Evolutionary conservation across 305 asterid species (phyloP).

Genomic region (Fraxinus floribunda): DNA sequence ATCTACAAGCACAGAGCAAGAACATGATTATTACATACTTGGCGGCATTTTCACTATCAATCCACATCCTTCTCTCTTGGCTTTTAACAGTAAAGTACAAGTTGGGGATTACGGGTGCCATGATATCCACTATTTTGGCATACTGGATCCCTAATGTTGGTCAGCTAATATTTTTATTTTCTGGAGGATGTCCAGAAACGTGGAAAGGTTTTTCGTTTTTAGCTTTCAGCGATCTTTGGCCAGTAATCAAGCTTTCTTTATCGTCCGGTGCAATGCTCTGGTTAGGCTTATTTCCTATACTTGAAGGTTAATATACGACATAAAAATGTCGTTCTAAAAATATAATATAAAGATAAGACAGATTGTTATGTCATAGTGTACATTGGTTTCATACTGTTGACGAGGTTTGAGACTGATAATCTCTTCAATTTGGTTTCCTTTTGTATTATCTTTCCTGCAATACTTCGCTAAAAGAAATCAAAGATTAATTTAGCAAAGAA

Average conservation of each 20-base stretch:
- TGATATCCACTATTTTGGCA: slow-evolving; percentile 57
- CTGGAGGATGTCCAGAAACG: slow-evolving; percentile 63
- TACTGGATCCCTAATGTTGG: slow-evolving; percentile 69
- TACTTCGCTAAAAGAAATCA: not conserved
- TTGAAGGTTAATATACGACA: not conserved
- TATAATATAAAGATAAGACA: too few species aligned
- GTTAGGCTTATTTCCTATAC: slow-evolving; percentile 22
- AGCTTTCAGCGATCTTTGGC: slow-evolving; percentile 64
- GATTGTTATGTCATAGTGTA: too few species aligned
- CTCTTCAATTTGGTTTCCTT: too few species aligned
- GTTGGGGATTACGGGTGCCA: slow-evolving; percentile 51
- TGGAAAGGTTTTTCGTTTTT: slow-evolving; percentile 59
- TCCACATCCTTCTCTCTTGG: slow-evolving; percentile 60
- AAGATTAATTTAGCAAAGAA: not conserved
- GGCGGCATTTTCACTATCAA: slow-evolving; percentile 45
- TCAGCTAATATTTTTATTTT: slow-evolving; percentile 41
- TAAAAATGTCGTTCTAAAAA: too few species aligned
- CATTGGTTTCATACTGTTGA: too few species aligned
- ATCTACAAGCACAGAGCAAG: slow-evolving; percentile 74
- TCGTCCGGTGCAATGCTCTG: slow-evolving; percentile 71
- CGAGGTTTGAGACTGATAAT: too few species aligned
- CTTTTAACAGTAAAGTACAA: slow-evolving; percentile 49
- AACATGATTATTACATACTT: slow-evolving; percentile 59
- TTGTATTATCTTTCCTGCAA: not conserved
- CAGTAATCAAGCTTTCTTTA: slow-evolving; percentile 59